Percentiles rank a stretch among this genome's conserved stretches.
Conservation (phyloP, 2,329 filamentous ascomycete species). For the Tolypocladium ophioglossoides region DNA sequence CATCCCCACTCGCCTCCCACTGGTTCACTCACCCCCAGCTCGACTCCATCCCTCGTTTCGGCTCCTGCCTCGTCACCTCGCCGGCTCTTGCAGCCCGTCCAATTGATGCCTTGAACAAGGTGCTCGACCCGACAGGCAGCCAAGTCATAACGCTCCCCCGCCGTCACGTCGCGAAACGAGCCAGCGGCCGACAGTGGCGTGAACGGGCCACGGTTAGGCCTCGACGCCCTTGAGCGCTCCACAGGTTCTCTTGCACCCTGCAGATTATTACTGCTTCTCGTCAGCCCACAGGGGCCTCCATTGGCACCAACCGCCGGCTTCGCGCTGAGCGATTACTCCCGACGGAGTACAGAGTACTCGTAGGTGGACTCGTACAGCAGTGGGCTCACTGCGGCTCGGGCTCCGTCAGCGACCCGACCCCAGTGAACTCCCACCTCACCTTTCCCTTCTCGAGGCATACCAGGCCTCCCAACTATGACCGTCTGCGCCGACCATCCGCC, state of each 20-base stretch:
- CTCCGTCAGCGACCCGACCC: not conserved
- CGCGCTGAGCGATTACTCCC: not conserved
- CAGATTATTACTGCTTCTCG: not conserved
- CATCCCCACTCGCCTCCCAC: not conserved
- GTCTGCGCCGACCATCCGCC: conserved; percentile 5
- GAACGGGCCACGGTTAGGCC: not conserved
- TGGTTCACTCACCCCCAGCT: not conserved
- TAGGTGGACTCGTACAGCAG: not conserved
- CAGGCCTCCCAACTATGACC: conserved; percentile 4
- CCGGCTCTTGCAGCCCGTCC: not conserved
- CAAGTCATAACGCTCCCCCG: not conserved
- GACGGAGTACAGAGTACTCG: no score
- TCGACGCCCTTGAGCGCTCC: not conserved
- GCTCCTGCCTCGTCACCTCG: not conserved
- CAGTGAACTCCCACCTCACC: not conserved
- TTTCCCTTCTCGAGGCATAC: not conserved
- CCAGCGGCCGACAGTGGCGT: not conserved
- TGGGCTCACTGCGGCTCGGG: not conserved
- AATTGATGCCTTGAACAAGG: not conserved
- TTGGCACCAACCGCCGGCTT: not conserved
- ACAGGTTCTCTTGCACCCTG: not conserved
- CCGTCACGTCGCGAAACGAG: not conserved
- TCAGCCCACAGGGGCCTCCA: not conserved
- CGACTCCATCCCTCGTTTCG: not conserved
- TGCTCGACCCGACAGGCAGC: not conserved